Conservation (phyloP, 208 protist species). For the Endotrypanum monterogeii region DNA sequence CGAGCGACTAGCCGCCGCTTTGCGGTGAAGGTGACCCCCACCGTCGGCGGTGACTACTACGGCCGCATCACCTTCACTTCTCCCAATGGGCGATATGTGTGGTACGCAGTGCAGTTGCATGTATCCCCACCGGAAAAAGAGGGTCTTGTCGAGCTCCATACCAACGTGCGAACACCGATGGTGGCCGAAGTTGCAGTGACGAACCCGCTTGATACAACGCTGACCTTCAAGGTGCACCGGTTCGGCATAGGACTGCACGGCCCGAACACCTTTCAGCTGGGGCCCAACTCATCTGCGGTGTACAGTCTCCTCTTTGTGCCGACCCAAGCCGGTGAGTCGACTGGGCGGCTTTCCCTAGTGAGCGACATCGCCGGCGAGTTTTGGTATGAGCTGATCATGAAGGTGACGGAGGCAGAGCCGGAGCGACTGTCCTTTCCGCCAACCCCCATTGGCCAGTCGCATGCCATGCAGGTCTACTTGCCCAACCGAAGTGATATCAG, state of each 20-base stretch:
- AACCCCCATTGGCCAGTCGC: conserved; percentile 66
- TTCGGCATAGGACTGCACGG: conserved; percentile 82
- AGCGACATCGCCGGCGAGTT: conserved; percentile 93
- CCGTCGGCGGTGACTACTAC: conserved; percentile 77
- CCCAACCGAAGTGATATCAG: conserved; percentile 72
- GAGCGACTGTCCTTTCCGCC: conserved; percentile 74
- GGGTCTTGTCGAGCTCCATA: conserved; percentile 72
- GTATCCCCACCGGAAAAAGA: conserved; percentile 88
- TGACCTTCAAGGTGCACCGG: conserved; percentile 79
- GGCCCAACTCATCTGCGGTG: conserved; percentile 33
- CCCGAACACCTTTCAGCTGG: conserved; percentile 66
- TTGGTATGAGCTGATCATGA: conserved; percentile 92
- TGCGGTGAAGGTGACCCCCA: conserved; percentile 69
- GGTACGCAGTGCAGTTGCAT: conserved; percentile 89
- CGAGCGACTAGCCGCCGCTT: conserved; percentile 66
- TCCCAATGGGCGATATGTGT: conserved; percentile 81
- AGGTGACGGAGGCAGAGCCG: conserved; percentile 65
- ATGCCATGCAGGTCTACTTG: conserved; percentile 59
- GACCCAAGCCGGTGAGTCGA: conserved; percentile 62
- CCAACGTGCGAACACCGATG: conserved; percentile 81
- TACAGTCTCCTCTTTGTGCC: conserved; percentile 91
- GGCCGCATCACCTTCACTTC: conserved; percentile 87
- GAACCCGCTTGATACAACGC: conserved; percentile 78
- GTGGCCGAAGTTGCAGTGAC: conserved; percentile 84
- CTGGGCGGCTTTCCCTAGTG: conserved; percentile 84